Base-by-base conservation (phyloP, 2,329 filamentous ascomycete species). In the Verticillium albo-atrum region DNA sequence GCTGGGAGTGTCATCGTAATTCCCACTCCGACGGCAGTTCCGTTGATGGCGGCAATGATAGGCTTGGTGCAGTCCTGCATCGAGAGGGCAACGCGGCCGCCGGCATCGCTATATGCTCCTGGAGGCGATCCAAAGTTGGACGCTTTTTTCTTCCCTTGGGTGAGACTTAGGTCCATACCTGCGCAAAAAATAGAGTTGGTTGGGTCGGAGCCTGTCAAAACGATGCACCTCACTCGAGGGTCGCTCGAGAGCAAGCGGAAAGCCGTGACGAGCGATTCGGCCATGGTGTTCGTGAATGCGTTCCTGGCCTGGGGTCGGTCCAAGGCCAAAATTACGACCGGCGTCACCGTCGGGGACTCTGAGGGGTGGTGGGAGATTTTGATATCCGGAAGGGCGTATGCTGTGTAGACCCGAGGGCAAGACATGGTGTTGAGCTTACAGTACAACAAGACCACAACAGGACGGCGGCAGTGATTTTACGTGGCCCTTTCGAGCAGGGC, bases 261-360 rank as follows among this genome's bases (percentile, higher is more conserved):
- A 52, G 82, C 84, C 4, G 72, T 64, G 61, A 84, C 80, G 30
- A 91, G 77, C 66, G 88, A 87, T 17, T 73, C 67, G 66, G 82
- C 82, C 86, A 91, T 90, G 14, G 73, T 77, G 23, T 79, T 75
- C 3, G 86, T 90, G 73, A 91, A 90, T 61, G 86, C 88, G 80
- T 91, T 91, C 74, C 87, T 79, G 61, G 85, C 84, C 14, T 75
- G 71, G 0, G 88, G 88, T 20, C 89, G 84, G 74, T 89, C 79
- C 42, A 91, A 80, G 2, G 83, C 83, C 32, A 90, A 71, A 62
- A 90, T 71, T 55, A 91, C 79, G 56, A 89, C 79, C 15, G 81
- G 81, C 1, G 87, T 89, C 14, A 83, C 80, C 2, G 79, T 74
- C 10, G 79, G 70, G 0, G 87, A 84, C 10, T 74, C 72, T 2